Evolutionary conservation across 257 asterid species (phyloP).

Genomic region (Scutellaria minor): DNA sequence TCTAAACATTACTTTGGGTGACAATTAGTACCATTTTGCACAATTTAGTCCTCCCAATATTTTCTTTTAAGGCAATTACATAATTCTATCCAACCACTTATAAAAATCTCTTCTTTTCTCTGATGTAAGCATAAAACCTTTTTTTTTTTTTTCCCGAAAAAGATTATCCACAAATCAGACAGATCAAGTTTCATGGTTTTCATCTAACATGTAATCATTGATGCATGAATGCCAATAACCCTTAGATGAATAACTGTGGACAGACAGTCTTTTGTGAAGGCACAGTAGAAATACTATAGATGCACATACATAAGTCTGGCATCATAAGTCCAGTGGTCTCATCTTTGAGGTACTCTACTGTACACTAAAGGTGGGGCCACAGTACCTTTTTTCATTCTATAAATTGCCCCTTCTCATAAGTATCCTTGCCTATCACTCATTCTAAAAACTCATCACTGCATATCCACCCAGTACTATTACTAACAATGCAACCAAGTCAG

Average conservation of each 20-base stretch:
- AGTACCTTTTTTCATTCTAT: slow-evolving; percentile 51
- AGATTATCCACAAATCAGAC: slow-evolving; percentile 43
- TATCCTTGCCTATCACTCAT: slow-evolving; percentile 41
- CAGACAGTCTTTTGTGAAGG: slow-evolving; percentile 10
- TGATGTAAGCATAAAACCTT: slow-evolving; percentile 43
- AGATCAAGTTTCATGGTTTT: slow-evolving; percentile 26
- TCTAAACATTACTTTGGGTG: slow-evolving; percentile 35
- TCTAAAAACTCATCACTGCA: slow-evolving; percentile 22
- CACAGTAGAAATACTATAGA: slow-evolving; percentile 32
- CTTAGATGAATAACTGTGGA: slow-evolving; percentile 22
- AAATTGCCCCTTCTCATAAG: slow-evolving; percentile 52
- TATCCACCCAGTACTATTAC: not conserved
- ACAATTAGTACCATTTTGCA: slow-evolving; percentile 30
- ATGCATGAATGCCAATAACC: slow-evolving; percentile 30
- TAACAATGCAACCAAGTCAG: slow-evolving; percentile 64
- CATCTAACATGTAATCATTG: slow-evolving; percentile 30
- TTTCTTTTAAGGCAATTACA: slow-evolving; percentile 30
- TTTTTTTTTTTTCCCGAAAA: slow-evolving; percentile 4
- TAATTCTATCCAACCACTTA: slow-evolving; percentile 36
- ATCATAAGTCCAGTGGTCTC: slow-evolving; percentile 43
- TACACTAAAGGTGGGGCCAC: slow-evolving; percentile 48
- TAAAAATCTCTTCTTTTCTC: slow-evolving; percentile 22
- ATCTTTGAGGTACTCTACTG: slow-evolving; percentile 49
- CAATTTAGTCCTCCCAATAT: slow-evolving; percentile 16
- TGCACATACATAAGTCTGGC: slow-evolving; percentile 40